phyloP scores from a whole-genome alignment of 75 land plant species.

The Adiantum capillusveneris region DNA sequence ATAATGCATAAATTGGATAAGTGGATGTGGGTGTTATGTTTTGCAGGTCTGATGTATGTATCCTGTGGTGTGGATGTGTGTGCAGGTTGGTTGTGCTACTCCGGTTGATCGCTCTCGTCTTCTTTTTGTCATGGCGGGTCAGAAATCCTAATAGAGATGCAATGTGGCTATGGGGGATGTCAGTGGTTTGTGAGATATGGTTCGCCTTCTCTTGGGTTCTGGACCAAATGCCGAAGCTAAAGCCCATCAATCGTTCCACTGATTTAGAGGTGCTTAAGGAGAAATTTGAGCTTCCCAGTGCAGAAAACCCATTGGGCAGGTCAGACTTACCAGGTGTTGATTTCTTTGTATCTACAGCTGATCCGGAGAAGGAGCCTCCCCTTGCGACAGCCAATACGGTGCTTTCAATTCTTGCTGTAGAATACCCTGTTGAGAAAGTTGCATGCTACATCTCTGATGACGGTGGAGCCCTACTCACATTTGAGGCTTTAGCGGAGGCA shows the following conservation, averaged over 20 bases:
- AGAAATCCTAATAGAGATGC: constrained; percentile 24
- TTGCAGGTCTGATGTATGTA: background rate
- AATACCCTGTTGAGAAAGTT: constrained; percentile 76
- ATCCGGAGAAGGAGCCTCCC: constrained; percentile 86
- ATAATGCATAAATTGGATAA: background rate
- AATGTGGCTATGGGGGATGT: constrained; percentile 50
- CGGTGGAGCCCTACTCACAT: constrained; percentile 44
- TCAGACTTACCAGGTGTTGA: constrained; percentile 79
- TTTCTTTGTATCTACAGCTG: constrained; percentile 56
- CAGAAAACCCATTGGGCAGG: constrained; percentile 55
- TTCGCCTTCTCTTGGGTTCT: constrained; percentile 34
- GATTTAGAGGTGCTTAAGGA: constrained; percentile 58
- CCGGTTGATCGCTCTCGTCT: constrained; percentile 16
- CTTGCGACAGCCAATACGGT: constrained; percentile 76
- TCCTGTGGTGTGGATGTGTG: background rate
- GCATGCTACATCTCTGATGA: constrained; percentile 57
- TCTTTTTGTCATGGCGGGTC: constrained; percentile 23
- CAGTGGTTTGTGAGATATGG: constrained; percentile 61
- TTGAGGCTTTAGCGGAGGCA: constrained; percentile 33
- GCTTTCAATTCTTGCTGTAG: constrained; percentile 68
- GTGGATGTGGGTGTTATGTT: background rate
- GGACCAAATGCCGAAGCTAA: constrained; percentile 30
- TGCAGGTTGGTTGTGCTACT: constrained; percentile 18
- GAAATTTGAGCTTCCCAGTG: constrained; percentile 54
- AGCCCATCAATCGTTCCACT: constrained; percentile 49